Base-by-base conservation (phyloP, 139 green algal genomes). In the Picochlorum sp. region DNA sequence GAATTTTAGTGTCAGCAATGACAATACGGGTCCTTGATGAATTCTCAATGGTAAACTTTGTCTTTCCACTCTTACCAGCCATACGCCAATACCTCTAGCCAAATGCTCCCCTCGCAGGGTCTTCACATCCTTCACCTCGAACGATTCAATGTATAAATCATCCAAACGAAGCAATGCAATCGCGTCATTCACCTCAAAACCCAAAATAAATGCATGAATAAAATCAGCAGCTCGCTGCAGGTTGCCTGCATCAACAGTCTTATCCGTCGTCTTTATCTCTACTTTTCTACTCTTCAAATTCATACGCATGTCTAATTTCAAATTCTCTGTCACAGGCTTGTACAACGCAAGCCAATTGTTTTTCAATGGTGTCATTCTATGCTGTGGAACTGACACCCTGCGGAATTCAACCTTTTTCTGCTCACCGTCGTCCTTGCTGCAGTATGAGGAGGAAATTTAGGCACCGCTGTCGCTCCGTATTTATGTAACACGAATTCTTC, bases 231-330 rank as follows among this genome's bases (percentile, higher is more conserved):
- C 87, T 51, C 96, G 94, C 69, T 99, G 94, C 57, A 99, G 68
- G 38, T 87, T 79, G 37, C 87, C 85, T 6, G 68, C n/a, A 38
- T 95, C 88, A 6, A 69, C 61, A 7, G 88, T 97, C 11, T 91
- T 65, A 1, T 80, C 47, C 15, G 85, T 94, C 2, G 90, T 97
- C 71, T 97, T 98, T 3, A 99, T 81, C 68, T 98, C 93, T 70
- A 94, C 90, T 85, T 92, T 95, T 47, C 85, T 83, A 2, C 85
- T 94, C 67, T 96, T 94, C 1, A 99, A 65, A 77, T 99, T 99
- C 94, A 99, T 99, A 9, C 94, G 81, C 89, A 99, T 97, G 79
- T 99, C 94, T 49, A 98, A 78, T 68, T 97, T 95, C 55, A 99
- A 79, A 47, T 95, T 85, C 20, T 97, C 84, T n/a, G 90, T 97